phyloP scores from a whole-genome alignment of 208 protist genomes.

The Wallacemonas collosoma region DNA sequence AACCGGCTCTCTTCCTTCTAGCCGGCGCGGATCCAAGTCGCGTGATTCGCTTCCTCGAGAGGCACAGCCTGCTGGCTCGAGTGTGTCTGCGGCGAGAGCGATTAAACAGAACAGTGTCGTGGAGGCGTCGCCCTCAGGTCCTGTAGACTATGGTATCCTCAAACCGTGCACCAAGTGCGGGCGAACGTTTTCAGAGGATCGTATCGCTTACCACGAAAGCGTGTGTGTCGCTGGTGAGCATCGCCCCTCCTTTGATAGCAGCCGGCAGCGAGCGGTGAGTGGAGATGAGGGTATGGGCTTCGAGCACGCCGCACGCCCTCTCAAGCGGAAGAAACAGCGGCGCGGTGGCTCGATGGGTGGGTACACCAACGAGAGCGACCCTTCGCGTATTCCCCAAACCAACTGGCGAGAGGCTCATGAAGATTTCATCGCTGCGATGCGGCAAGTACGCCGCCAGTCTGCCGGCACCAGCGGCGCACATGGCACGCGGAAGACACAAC shows the following conservation, averaged over 20 bases:
- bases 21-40: background rate
- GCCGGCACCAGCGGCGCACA: constrained; percentile 10
- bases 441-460: constrained; percentile 27
- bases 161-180: constrained; percentile 89
- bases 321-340: constrained; percentile 14
- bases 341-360: constrained; percentile 27
- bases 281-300: constrained; percentile 25
- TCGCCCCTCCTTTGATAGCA: constrained; percentile 79
- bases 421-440: constrained; percentile 86
- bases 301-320: constrained; percentile 15
- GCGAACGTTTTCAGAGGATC: constrained; percentile 86
- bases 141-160: constrained; percentile 57
- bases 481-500: constrained; percentile 3
- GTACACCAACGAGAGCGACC: constrained; percentile 20
- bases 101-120: constrained; percentile 29
- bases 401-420: constrained; percentile 90
- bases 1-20: constrained; percentile 9
- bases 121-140: constrained; percentile 7
- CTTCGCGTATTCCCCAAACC: constrained; percentile 42
- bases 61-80: constrained; percentile 43
- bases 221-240: constrained; percentile 82
- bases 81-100: constrained; percentile 48
- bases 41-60: background rate
- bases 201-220: constrained; percentile 90
- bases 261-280: constrained; percentile 60